Evolutionary conservation across 352 stramenopile genomes (phyloP).

Genomic region (Globisporangium solare): DNA sequence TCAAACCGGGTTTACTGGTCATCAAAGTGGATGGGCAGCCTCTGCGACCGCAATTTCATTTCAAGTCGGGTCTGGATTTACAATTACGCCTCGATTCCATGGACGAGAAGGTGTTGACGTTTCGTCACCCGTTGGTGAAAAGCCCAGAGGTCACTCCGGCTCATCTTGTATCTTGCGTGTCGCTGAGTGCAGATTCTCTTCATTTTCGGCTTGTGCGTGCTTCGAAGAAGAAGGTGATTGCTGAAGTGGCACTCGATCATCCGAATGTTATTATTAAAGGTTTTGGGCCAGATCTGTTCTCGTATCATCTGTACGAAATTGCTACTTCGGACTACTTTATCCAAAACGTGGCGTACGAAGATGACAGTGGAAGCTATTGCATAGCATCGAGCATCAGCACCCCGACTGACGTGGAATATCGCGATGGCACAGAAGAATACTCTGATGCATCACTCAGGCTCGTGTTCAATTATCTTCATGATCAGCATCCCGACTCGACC

Average conservation of each 20-base stretch:
- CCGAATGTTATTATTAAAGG: slow-evolving; percentile 57
- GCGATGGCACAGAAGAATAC: slow-evolving; percentile 9
- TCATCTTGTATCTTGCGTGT: slow-evolving; percentile 42
- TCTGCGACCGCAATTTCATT: slow-evolving; percentile 40
- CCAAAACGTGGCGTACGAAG: slow-evolving; percentile 50
- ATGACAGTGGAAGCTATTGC: slow-evolving; percentile 45
- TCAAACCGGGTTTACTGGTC: slow-evolving; percentile 71
- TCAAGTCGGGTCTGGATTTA: slow-evolving; percentile 48
- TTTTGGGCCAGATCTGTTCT: slow-evolving; percentile 76
- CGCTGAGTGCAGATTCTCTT: slow-evolving; percentile 50
- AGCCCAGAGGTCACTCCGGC: slow-evolving; percentile 51
- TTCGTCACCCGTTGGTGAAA: slow-evolving; percentile 66
- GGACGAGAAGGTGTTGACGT: slow-evolving; percentile 54
- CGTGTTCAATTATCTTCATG: slow-evolving; percentile 66
- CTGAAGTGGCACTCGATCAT: slow-evolving; percentile 44
- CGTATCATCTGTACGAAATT: slow-evolving; percentile 74
- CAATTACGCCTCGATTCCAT: slow-evolving; percentile 54
- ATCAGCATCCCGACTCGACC: slow-evolving; percentile 53
- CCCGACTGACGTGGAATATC: slow-evolving; percentile 9
- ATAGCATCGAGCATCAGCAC: slow-evolving; percentile 67
- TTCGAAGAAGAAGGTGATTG: slow-evolving; percentile 51
- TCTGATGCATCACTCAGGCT: slow-evolving; percentile 32
- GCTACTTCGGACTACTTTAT: slow-evolving; percentile 70
- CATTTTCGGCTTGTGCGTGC: slow-evolving; percentile 72
- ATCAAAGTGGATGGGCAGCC: slow-evolving; percentile 67